Base-by-base conservation (phyloP, 1,284 basidiomycete species). In the Ganoderma leucocontextum region DNA sequence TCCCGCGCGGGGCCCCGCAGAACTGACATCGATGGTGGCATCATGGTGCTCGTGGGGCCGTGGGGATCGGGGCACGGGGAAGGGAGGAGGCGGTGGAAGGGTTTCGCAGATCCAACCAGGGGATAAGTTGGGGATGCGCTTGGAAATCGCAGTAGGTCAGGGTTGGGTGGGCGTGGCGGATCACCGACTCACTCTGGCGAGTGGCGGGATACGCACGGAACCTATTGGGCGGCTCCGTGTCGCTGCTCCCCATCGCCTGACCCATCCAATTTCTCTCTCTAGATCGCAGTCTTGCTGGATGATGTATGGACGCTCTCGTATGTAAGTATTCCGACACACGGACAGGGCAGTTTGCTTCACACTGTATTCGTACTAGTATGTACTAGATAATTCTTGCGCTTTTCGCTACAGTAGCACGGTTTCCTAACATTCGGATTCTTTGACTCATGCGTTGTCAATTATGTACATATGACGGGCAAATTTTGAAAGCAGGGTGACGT, bases 301-400 rank as follows among this genome's bases (percentile, higher is more conserved):
- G 57, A n/a, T 39, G n/a, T 12, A 60, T 13, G 38, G 38, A 60
- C 58, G 52, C 52, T 55, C 29, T 41, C 38, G 35, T 59, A 59
- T 41, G 19, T n/a, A n/a, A n/a, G n/a, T 59, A 59, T 41, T 5
- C 38, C 58, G 58, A 29, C 22, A 38, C 58, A 59, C 22, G 58
- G 35, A 59, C 36, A 15, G 38, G 22, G 12, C 22, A 25, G 22
- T 41, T 39, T 59, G 22, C 55, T 38, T 35, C 36, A 15, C 58
- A 12, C 38, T 60, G 58, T 41, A 60, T 39, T 22, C 38, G 58
- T 41, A 60, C 36, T 29, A 29, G 57, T 53, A 33, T 57, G 58
- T 41, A 59, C n/a, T 29, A 25, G 33, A 19, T 39, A 25, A n/a
- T 25, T 25, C 41, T 7, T 41, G 38, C 38, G 22, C 17, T 59